phyloP scores from a whole-genome alignment of 345 rosid genomes.

The Iberis pinnata region DNA sequence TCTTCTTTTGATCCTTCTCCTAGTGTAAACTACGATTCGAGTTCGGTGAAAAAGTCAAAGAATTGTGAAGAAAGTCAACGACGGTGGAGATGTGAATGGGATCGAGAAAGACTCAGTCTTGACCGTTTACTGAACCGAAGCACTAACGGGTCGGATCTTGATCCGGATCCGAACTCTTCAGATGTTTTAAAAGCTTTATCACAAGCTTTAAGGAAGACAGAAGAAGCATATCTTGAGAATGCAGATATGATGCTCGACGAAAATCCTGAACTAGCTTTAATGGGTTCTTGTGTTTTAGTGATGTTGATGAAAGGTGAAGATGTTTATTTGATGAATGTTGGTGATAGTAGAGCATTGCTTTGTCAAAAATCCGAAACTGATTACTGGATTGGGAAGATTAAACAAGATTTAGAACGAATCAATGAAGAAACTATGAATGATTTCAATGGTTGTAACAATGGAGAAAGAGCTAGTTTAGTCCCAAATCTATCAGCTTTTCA shows the following conservation, averaged over 20 bases:
- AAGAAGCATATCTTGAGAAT: conserved; percentile 68
- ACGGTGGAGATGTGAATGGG: conserved; percentile 71
- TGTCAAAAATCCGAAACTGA: conserved; percentile 68
- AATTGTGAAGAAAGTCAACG: conserved; percentile 65
- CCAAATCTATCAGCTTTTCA: conserved; percentile 51
- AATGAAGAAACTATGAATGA: conserved; percentile 82
- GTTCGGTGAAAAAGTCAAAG: conserved; percentile 34
- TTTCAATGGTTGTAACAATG: conserved; percentile 40
- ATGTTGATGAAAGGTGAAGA: conserved; percentile 96
- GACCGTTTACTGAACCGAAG: conserved; percentile 45
- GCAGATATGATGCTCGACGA: conserved; percentile 82
- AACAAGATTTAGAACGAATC: conserved; percentile 80
- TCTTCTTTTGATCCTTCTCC: conserved; percentile 9
- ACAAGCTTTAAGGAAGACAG: conserved; percentile 74
- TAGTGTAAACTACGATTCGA: conserved; percentile 11
- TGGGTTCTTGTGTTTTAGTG: conserved; percentile 96
- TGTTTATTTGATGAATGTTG: conserved; percentile 90
- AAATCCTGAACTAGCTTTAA: conserved; percentile 85
- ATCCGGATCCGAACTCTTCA: conserved; percentile 41
- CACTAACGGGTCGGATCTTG: conserved; percentile 25
- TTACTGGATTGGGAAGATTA: conserved; percentile 60
- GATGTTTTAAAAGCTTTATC: conserved; percentile 82
- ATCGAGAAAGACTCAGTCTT: conserved; percentile 58
- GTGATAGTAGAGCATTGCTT: conserved; percentile 88
- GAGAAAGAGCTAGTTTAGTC: conserved; percentile 30